phyloP scores from a whole-genome alignment of 768 basidiomycete genomes.

The Leccinum barrowsii region DNA sequence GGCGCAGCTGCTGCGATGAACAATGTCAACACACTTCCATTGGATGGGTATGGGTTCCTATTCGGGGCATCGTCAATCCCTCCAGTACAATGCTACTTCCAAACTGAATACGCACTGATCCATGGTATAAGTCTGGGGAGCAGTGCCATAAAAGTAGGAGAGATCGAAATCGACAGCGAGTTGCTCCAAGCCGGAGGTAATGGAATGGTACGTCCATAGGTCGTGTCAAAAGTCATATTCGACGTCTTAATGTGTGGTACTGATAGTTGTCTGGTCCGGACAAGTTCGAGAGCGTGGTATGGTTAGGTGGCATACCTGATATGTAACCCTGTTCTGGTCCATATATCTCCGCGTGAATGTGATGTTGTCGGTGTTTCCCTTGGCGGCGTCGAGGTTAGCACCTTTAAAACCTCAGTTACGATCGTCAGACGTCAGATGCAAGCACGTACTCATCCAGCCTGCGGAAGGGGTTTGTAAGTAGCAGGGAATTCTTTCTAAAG shows the following conservation, averaged over 20 bases:
- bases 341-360: conserved; percentile 71
- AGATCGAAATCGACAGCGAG: conserved; percentile 63
- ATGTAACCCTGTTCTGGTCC: conserved; percentile 76
- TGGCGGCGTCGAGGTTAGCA: conserved; percentile 42
- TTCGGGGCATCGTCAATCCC: neutral
- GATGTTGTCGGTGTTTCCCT: conserved; percentile 44
- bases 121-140: conserved; percentile 74
- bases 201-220: conserved; percentile 46
- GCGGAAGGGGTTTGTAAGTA: neutral
- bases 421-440: neutral
- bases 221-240: conserved; percentile 61
- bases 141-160: conserved; percentile 58
- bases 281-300: neutral
- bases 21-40: conserved; percentile 55
- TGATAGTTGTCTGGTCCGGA: conserved; percentile 24
- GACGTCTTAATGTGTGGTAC: conserved; percentile 63
- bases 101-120: conserved; percentile 40
- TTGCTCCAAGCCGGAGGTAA: conserved; percentile 49
- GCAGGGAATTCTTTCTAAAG: no score
- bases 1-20: conserved; percentile 54
- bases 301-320: conserved; percentile 44
- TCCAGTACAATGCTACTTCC: neutral
- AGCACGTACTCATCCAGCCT: conserved; percentile 61
- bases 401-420: conserved; percentile 29
- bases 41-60: conserved; percentile 62